Conservation (phyloP, 2,329 filamentous ascomycete genomes). For the Endoconidiophora laricicola region DNA sequence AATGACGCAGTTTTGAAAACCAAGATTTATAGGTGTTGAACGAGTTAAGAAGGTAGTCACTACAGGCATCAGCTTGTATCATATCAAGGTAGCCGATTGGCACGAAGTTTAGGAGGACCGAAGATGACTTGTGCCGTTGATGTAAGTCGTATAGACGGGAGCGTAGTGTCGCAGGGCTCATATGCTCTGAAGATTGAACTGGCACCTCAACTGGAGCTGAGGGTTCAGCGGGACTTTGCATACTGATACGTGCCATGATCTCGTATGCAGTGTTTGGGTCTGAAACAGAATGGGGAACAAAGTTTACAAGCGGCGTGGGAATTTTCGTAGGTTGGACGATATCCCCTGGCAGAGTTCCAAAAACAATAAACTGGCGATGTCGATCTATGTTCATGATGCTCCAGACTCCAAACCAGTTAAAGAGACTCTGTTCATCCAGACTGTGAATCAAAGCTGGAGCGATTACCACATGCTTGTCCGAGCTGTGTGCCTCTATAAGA, state of each 20-base stretch:
- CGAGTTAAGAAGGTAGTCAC: constrained; percentile 17
- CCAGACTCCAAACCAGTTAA: constrained; percentile 49
- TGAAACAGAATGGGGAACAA: constrained; percentile 20
- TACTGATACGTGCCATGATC: neutral
- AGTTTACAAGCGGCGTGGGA: constrained; percentile 17
- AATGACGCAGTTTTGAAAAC: constrained; percentile 9
- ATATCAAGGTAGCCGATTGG: neutral
- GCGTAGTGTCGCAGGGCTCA: neutral
- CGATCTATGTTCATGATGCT: constrained; percentile 30
- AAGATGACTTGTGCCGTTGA: neutral
- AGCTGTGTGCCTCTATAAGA: neutral
- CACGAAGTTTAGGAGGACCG: neutral
- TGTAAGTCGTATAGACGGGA: neutral
- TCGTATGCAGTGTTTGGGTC: constrained; percentile 21
- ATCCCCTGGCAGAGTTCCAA: constrained; percentile 28
- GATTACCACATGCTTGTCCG: constrained; percentile 14
- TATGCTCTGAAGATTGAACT: too few species aligned
- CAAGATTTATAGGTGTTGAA: constrained; percentile 20
- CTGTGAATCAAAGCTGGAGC: constrained; percentile 32
- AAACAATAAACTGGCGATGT: constrained; percentile 37
- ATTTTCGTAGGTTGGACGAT: constrained; percentile 7
- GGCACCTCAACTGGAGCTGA: neutral
- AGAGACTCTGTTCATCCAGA: constrained; percentile 44
- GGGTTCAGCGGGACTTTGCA: neutral
- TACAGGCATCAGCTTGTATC: neutral